Evolutionary conservation across 495 filamentous ascomycete genomes (phyloP).

Genomic region (Hyphodiscus hymeniophilus): DNA sequence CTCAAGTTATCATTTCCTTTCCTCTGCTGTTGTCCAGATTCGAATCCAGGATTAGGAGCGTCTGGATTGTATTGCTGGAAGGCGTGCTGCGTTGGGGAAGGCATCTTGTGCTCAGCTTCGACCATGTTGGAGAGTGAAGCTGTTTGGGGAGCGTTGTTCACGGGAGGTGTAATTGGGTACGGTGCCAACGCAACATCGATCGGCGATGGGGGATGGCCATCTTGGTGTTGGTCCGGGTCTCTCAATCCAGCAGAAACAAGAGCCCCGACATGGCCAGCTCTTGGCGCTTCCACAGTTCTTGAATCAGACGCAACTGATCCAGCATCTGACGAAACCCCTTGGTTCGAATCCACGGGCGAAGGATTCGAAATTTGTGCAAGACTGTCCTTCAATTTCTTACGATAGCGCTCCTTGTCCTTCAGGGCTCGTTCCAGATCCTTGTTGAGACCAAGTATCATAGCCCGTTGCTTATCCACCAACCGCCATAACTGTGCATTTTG

Average conservation of each 20-base stretch:
- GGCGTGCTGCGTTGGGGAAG: slow-evolving; percentile 43
- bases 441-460: slow-evolving; percentile 88
- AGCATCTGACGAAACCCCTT: slow-evolving; percentile 20
- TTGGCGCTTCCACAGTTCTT: not conserved
- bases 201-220: slow-evolving; percentile 32
- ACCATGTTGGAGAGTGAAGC: slow-evolving; percentile 16
- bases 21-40: slow-evolving; percentile 29
- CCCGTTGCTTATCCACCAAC: slow-evolving; percentile 89
- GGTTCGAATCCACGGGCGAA: slow-evolving; percentile 20
- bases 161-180: slow-evolving; percentile 49
- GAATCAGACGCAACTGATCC: slow-evolving; percentile 13
- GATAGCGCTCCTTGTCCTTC: slow-evolving; percentile 92
- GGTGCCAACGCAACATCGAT: slow-evolving; percentile 44
- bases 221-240: slow-evolving; percentile 5
- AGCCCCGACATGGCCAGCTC: slow-evolving; percentile 5
- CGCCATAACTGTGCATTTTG: slow-evolving; percentile 94
- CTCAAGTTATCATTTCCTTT: slow-evolving; percentile 26
- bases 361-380: slow-evolving; percentile 43
- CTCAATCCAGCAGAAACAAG: slow-evolving; percentile 17
- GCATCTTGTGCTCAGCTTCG: slow-evolving; percentile 37
- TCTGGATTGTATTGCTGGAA: slow-evolving; percentile 44
- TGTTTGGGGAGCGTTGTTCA: slow-evolving; percentile 25
- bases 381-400: slow-evolving; percentile 79
- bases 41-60: slow-evolving; percentile 33
- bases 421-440: slow-evolving; percentile 87